phyloP scores from a whole-genome alignment of 768 basidiomycete genomes.

The Nidularia sp. region DNA sequence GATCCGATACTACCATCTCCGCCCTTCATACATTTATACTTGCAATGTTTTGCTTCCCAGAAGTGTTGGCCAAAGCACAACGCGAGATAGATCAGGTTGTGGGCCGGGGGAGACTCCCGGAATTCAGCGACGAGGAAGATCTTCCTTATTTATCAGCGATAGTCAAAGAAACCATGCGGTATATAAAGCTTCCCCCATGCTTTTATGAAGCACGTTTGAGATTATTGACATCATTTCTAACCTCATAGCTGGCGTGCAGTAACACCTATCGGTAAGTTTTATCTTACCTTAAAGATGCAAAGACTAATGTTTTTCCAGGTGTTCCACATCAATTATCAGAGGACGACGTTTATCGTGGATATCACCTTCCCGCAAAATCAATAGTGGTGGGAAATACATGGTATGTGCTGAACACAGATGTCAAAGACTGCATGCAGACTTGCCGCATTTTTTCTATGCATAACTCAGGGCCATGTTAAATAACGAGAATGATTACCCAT shows the following conservation, averaged over 20 bases:
- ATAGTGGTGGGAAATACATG: slow-evolving; percentile 1
- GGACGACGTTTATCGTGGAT: slow-evolving; percentile 1
- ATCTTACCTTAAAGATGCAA: background rate
- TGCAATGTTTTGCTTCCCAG: background rate
- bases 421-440: background rate
- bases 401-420: background rate
- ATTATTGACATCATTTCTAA: background rate
- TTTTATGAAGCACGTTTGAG: background rate
- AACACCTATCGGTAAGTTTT: slow-evolving; percentile 1
- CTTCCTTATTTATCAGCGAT: background rate
- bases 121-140: background rate
- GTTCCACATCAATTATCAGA: background rate
- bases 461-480: background rate
- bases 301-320: background rate
- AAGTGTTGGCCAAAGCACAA: slow-evolving; percentile 2
- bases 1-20: background rate
- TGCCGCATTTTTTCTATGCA: no score
- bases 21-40: background rate
- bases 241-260: background rate
- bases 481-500: slow-evolving; percentile 9
- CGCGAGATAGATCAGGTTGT: slow-evolving; percentile 1
- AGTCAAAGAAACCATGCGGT: slow-evolving; percentile 1
- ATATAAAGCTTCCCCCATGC: background rate
- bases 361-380: background rate
- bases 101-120: background rate